Evolutionary conservation across 306 rosid species (phyloP), one percentile per base, ranked within the genome.

Genomic region (Pyrus communis): DNA sequence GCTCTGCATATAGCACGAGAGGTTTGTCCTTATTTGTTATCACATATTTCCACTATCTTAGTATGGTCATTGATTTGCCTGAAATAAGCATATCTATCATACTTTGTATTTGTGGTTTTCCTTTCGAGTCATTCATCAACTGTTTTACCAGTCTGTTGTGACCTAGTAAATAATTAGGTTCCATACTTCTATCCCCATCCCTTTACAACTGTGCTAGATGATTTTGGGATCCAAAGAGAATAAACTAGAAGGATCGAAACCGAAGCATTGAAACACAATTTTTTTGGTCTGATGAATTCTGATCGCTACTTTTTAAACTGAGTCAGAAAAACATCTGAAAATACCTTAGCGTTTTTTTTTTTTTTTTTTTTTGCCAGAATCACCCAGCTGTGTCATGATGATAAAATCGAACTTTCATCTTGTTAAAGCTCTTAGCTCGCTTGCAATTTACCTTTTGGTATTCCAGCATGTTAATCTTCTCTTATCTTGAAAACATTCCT

Each of bases 1-100:
- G 98, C 98, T 82, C 80, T 92, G 81, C 97, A 95, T 80, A 92
- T 92, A 69, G 93, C 97, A 42, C 93, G 89, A 28, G 98, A 92
- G 93, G 97, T 95, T 51, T 70, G 88, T 80, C 46, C 75, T 28
- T 77, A 52, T 13, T 75, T 15, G 21, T 54, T 57, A 21, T 71
- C 14, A 7, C 63, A 18, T 81, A 69, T 78, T 55, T 77, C 55
- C 17, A 15, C 40, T 38, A 61, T 52, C 49, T 60, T 43, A 22
- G 2, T 19, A 65, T 67, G 45, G 38, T n/a, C 31, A 61, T 61
- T 61, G 21, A 28, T 61, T 62, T 38, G 19, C 71, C 18, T 62
- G 74, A 38, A 67, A 59, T 71, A 3, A 22, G 38, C 64, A 23
- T 17, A 58, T 68, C 42, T 28, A 19, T 67, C 25, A 8, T 21